Evolutionary conservation across 257 asterid species (phyloP), one percentile per base, ranked within the genome.

Genomic region (Salvia hispanica): DNA sequence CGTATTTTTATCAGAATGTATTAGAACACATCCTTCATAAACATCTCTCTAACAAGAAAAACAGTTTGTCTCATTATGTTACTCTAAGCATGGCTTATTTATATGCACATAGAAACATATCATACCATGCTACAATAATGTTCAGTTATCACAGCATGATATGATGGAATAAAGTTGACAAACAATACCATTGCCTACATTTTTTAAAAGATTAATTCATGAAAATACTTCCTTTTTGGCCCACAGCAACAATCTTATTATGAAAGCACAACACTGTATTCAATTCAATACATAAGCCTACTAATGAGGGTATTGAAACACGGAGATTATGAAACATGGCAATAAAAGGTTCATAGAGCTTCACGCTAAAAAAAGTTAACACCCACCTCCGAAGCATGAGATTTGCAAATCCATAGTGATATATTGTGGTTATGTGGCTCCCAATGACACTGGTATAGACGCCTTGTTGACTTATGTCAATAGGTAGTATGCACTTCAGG

Each of bases 321-420:
- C 53, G 55, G 33, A 57, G 48, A 44, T 44, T 43, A 59, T 18
- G 43, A 57, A 53, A 43, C 40, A 44, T 9, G 8, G 14, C 16
- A 9, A 9, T 11, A 31, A 66, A 58, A 10, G 48, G 60, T 50
- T 21, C 7, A 69, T 34, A 28, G 50, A 69, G 10, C 34, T 42
- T 13, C 16, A 12, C 12, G 37, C 14, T 11, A 46, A 40, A 8
- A 40, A 4, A 9, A 2, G 5, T 7, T 12, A 18, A 18, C 31
- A 34, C 14, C 58, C 52, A 94, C 97, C 97, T 87, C 77, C 99
- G 74, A 80, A 94, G 76, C 97, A 94, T 94, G 71, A 94, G 95
- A 85, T 86, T 91, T 55, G 97, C 99, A 77, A 94, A 94, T 42
- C 96, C 99, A 56, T 87, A 94, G 72, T 94, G 99, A 79, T 94